A percentile compares a stretch with the other conserved stretches of the same genome.
These are phyloP conservation scores for Rhodotorula toruloides DNA, from an alignment of 768 basidiomycete genomes.

Conservation along the genomic window DNA sequence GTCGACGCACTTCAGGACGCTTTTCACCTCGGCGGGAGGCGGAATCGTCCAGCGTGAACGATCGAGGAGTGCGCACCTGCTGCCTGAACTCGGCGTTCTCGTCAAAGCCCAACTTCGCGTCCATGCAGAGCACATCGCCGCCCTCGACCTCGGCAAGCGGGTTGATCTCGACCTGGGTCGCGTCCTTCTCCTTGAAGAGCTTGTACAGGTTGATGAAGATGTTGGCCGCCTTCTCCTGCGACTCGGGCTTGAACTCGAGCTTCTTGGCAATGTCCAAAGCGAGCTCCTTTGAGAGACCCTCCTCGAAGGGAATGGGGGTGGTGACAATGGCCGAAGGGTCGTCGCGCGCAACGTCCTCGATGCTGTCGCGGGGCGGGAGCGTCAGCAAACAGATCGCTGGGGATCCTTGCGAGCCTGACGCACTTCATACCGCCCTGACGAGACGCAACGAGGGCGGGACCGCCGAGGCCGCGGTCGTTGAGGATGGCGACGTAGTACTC, in stretches of 20 bases:
- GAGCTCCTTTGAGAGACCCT: slow-evolving; percentile 63
- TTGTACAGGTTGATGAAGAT: slow-evolving; percentile 91
- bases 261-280: slow-evolving; percentile 77
- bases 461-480: slow-evolving; percentile 83
- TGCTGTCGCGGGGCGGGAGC: slow-evolving; percentile 51
- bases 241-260: slow-evolving; percentile 74
- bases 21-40: too few relatives aligned
- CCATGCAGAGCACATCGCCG: slow-evolving; percentile 95
- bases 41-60: too few relatives aligned
- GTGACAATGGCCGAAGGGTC: slow-evolving; percentile 94
- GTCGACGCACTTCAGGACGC: too few relatives aligned
- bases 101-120: slow-evolving; percentile 99
- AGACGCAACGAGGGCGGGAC: slow-evolving; percentile 88
- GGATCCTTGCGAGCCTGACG: too few relatives aligned
- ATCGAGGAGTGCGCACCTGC: slow-evolving; percentile 36
- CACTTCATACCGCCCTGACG: slow-evolving; percentile 93
- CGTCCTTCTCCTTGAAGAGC: slow-evolving; percentile 98
- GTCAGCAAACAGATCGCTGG: too few relatives aligned
- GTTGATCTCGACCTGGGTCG: slow-evolving; percentile 99
- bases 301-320: slow-evolving; percentile 77
- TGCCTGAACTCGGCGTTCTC: slow-evolving; percentile 99
- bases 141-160: slow-evolving; percentile 88
- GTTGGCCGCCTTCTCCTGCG: slow-evolving; percentile 77
- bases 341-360: slow-evolving; percentile 96
- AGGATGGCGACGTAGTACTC: slow-evolving; percentile 98